phyloP scores from a whole-genome alignment of 352 stramenopile genomes.

The Phytophthora tentaculata region DNA sequence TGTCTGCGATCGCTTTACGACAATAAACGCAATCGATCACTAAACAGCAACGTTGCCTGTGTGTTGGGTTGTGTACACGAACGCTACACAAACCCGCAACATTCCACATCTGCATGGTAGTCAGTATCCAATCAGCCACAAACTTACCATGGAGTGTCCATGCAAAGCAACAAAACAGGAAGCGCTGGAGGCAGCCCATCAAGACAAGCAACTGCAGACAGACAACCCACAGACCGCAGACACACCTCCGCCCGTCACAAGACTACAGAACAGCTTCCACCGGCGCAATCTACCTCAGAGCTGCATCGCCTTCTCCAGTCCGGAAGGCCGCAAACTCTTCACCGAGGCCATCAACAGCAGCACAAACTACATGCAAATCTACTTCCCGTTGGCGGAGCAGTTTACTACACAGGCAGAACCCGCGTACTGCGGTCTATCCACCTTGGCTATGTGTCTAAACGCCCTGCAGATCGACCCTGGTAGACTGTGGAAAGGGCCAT shows the following conservation, averaged over 20 bases:
- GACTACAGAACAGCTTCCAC: constrained; percentile 75
- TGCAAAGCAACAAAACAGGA: neutral
- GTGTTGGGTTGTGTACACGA: constrained; percentile 20
- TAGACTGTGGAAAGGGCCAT: constrained; percentile 78
- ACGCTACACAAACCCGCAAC: constrained; percentile 11
- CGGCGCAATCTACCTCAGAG: constrained; percentile 78
- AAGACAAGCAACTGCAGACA: constrained; percentile 37
- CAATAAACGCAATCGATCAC: constrained; percentile 10
- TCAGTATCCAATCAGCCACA: constrained; percentile 7
- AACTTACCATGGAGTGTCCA: constrained; percentile 5
- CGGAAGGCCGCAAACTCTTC: constrained; percentile 87
- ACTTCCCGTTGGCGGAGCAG: constrained; percentile 92
- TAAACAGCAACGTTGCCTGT: constrained; percentile 8
- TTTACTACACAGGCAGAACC: constrained; percentile 93
- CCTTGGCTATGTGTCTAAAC: constrained; percentile 85
- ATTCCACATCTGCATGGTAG: neutral
- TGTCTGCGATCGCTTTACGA: neutral
- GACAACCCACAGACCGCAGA: constrained; percentile 20
- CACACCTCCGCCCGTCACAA: constrained; percentile 13
- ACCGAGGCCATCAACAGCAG: constrained; percentile 69
- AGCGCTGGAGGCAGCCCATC: neutral
- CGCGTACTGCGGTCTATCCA: constrained; percentile 89
- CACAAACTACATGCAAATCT: constrained; percentile 88
- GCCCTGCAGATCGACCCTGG: constrained; percentile 78
- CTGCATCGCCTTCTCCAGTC: constrained; percentile 86